A percentile compares a stretch with the other conserved stretches of the same genome.
Evolutionary conservation across 2,329 filamentous ascomycete genomes (phyloP).

Genomic region (Apiospora aurea): DNA sequence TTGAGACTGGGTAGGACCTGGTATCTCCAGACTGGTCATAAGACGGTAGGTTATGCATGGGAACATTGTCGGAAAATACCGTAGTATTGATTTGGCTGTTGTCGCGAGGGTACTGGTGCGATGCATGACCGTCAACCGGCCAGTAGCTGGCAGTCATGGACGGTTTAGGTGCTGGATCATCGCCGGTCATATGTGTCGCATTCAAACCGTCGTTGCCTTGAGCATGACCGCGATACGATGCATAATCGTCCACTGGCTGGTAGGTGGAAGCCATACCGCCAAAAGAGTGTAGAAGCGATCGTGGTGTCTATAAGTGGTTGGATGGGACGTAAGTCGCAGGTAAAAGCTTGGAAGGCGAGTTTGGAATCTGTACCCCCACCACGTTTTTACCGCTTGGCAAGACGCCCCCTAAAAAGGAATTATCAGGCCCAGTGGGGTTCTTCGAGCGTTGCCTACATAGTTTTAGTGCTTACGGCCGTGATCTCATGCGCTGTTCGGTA

Average conservation of each 20-base stretch:
- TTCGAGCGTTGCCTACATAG: background rate
- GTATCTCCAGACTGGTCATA: background rate
- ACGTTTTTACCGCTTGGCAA: background rate
- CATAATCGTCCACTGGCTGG: background rate
- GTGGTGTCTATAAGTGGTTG: background rate
- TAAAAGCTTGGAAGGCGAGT: background rate
- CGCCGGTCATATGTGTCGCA: background rate
- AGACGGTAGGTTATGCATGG: background rate
- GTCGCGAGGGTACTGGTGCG: background rate
- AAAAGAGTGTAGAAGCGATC: background rate
- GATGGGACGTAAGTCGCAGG: background rate
- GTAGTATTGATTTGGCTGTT: background rate
- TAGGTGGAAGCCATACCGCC: background rate
- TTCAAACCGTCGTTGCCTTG: background rate
- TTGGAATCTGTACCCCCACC: background rate
- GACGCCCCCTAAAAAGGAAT: background rate
- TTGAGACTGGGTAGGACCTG: background rate
- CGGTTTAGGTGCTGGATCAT: background rate
- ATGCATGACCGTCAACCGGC: background rate
- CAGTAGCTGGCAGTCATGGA: background rate
- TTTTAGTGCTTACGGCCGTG: background rate
- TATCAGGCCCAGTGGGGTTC: background rate
- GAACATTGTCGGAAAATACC: background rate
- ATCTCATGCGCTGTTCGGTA: background rate
- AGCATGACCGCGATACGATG: background rate